Percentiles rank a stretch among this genome's conserved stretches.
phyloP scores from a whole-genome alignment of 108 stramenopile genomes.

The Pseudonitzschia multiseries region DNA sequence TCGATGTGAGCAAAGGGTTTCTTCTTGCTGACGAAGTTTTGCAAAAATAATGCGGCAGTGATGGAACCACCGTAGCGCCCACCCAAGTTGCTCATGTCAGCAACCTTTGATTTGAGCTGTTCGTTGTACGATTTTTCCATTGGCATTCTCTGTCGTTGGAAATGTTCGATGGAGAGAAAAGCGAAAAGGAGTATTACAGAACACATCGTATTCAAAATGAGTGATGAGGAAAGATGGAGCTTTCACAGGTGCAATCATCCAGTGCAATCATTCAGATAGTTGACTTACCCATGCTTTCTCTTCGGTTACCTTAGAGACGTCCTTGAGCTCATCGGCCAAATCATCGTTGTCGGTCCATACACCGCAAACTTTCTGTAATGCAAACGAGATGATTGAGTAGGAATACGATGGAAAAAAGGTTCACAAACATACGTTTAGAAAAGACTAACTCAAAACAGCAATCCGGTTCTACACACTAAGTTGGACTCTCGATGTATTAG shows the following conservation, averaged over 20 bases:
- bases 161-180: neutral
- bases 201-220: neutral
- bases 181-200: too few species aligned
- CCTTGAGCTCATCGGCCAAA: slow-evolving; percentile 80
- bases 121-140: slow-evolving; percentile 80
- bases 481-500: neutral
- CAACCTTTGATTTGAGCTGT: slow-evolving; percentile 81
- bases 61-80: slow-evolving; percentile 85
- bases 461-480: neutral
- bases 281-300: slow-evolving; percentile 84
- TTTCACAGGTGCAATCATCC: neutral
- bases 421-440: neutral
- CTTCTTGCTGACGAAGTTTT: slow-evolving; percentile 88
- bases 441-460: neutral
- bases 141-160: slow-evolving; percentile 60
- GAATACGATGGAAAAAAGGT: neutral
- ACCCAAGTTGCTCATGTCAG: slow-evolving; percentile 85
- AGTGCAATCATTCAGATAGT: too few species aligned
- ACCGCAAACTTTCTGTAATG: slow-evolving; percentile 57
- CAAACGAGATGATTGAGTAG: slow-evolving; percentile 42
- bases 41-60: slow-evolving; percentile 86
- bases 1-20: slow-evolving; percentile 86
- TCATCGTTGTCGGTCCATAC: slow-evolving; percentile 88
- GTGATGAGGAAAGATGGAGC: neutral
- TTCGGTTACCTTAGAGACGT: slow-evolving; percentile 73